Evolutionary conservation across 257 asterid genomes (phyloP).

Genomic region (Dorcoceras hygrometricum): DNA sequence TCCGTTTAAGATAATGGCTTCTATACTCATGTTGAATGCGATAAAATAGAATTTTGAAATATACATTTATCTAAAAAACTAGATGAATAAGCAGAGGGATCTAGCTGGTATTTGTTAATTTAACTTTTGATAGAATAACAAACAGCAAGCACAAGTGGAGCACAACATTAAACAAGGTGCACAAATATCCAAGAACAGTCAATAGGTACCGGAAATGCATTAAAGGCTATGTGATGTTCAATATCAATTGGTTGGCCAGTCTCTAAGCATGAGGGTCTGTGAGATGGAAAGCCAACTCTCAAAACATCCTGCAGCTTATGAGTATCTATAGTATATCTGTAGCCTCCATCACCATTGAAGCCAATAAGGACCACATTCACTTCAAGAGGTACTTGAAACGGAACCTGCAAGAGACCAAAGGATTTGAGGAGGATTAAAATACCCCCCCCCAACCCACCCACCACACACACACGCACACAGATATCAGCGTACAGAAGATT

Average conservation of each 20-base stretch:
- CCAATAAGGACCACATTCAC: constrained; percentile 93
- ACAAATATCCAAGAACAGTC: constrained; percentile 15
- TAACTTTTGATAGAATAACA: constrained; percentile 4
- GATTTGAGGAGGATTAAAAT: constrained; percentile 26
- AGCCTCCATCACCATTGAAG: constrained; percentile 89
- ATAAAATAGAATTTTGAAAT: not conserved
- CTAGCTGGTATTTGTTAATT: constrained; percentile 6
- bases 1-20: constrained; percentile 11
- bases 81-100: not conserved
- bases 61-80: not conserved
- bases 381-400: constrained; percentile 98
- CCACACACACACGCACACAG: too few relatives aligned
- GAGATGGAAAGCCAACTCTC: constrained; percentile 80
- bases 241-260: constrained; percentile 96
- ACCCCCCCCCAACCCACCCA: not conserved
- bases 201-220: constrained; percentile 67
- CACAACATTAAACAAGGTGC: constrained; percentile 17
- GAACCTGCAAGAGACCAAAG: constrained; percentile 57
- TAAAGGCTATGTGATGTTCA: constrained; percentile 89
- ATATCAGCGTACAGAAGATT: not conserved
- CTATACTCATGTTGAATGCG: not conserved
- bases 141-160: not conserved
- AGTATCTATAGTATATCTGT: constrained; percentile 72
- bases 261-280: constrained; percentile 91
- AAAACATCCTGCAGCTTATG: constrained; percentile 86